A percentile compares a stretch with the other conserved stretches of the same genome.
These are phyloP conservation scores for Colletotrichum trifolii DNA, from an alignment of 2,329 filamentous ascomycete genomes.

Conservation along the genomic window DNA sequence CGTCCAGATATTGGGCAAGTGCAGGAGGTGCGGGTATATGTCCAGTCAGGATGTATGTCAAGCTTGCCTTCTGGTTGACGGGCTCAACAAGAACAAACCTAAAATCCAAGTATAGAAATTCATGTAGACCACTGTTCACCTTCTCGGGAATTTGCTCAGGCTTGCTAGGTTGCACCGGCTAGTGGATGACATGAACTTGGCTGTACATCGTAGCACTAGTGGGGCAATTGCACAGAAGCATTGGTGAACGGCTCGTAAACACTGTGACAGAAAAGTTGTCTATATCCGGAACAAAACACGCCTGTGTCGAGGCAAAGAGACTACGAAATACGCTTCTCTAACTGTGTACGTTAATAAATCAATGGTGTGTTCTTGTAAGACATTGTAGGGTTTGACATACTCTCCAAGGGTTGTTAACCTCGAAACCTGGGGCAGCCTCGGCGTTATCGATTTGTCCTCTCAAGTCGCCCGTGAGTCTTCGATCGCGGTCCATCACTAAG, in stretches of 20 bases:
- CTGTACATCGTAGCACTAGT: too few species aligned
- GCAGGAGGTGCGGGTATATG: constrained; percentile 91
- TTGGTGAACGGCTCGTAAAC: too few species aligned
- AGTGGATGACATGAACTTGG: too few species aligned
- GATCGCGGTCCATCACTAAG: constrained; percentile 74
- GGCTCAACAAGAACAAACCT: constrained; percentile 82
- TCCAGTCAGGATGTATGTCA: constrained; percentile 95
- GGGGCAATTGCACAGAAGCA: too few species aligned
- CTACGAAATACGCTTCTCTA: constrained; percentile 65
- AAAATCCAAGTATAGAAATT: constrained; percentile 64
- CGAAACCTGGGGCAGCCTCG: constrained; percentile 68
- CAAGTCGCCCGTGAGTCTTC: constrained; percentile 67
- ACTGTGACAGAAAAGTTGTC: too few species aligned
- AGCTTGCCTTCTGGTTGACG: constrained; percentile 89
- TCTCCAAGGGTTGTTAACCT: constrained; percentile 73
- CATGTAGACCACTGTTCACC: neutral
- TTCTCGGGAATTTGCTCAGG: too few species aligned
- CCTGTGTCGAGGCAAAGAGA: neutral
- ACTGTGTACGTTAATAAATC: constrained; percentile 47
- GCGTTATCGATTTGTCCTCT: constrained; percentile 68
- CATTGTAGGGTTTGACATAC: constrained; percentile 52
- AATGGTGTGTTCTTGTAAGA: too few species aligned
- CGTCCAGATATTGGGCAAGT: constrained; percentile 82
- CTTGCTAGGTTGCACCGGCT: too few species aligned
- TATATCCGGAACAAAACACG: too few species aligned